Percentiles rank a stretch among this genome's conserved stretches.
Evolutionary conservation across 805 yeast genomes (phyloP).

Genomic region (Danielozyma ontarioensis): DNA sequence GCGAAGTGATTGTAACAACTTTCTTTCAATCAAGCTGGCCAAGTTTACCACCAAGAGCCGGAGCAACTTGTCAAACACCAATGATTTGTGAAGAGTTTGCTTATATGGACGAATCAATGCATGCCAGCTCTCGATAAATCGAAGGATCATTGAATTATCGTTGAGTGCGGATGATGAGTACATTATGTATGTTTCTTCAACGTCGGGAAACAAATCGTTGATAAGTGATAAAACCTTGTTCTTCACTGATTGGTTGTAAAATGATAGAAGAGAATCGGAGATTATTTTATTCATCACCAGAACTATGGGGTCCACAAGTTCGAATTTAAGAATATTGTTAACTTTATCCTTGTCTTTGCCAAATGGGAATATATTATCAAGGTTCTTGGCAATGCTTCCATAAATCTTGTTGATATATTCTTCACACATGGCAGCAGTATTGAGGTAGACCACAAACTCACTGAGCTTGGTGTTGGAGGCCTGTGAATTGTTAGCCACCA

Average conservation of each 20-base stretch:
- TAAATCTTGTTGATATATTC: conserved; percentile 53
- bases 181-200: conserved; percentile 25
- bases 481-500: conserved; percentile 12
- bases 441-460: conserved; percentile 62
- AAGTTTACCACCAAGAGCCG: conserved; percentile 48
- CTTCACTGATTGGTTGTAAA: conserved; percentile 47
- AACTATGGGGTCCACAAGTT: conserved; percentile 28
- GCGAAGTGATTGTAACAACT: conserved; percentile 59
- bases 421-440: conserved; percentile 63
- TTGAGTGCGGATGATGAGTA: conserved; percentile 22
- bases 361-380: conserved; percentile 25
- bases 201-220: conserved; percentile 38
- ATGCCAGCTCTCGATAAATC: conserved; percentile 64
- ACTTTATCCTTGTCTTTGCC: conserved; percentile 32
- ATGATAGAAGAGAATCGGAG: conserved; percentile 35
- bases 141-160: conserved; percentile 31
- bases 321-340: conserved; percentile 22
- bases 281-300: conserved; percentile 10
- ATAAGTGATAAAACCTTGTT: conserved; percentile 38
- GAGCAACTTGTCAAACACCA: conserved; percentile 47
- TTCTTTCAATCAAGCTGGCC: conserved; percentile 57
- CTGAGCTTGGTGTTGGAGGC: conserved; percentile 45
- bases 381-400: conserved; percentile 30
- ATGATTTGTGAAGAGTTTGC: conserved; percentile 46
- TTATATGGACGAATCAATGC: conserved; percentile 59